A percentile compares a stretch with the other conserved stretches of the same genome.
phyloP scores from a whole-genome alignment of 352 stramenopile genomes.

The Hyaloperonospora arabidopsidis region DNA sequence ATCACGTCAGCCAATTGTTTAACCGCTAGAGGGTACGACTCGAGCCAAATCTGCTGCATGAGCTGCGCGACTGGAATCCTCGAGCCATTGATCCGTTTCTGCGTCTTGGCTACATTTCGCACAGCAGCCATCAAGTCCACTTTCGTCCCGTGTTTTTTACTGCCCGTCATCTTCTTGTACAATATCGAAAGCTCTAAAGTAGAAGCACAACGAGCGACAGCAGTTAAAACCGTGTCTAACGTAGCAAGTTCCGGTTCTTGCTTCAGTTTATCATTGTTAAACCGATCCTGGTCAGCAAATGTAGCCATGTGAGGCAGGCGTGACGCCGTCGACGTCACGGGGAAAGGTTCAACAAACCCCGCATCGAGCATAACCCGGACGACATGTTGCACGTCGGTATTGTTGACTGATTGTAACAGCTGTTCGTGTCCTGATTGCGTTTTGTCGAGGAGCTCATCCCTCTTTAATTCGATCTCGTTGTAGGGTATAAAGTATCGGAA shows the following conservation, averaged over 20 bases:
- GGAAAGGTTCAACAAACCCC: slow-evolving; percentile 33
- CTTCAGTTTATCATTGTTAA: too few relatives aligned
- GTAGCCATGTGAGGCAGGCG: slow-evolving; percentile 2
- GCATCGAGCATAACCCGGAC: slow-evolving; percentile 35
- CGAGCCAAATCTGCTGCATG: slow-evolving; percentile 54
- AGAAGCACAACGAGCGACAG: slow-evolving; percentile 46
- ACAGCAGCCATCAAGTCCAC: slow-evolving; percentile 34
- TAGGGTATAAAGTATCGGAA: slow-evolving; percentile 42
- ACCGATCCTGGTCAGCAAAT: slow-evolving; percentile 1
- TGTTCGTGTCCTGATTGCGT: slow-evolving; percentile 9
- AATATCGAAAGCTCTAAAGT: slow-evolving; percentile 38
- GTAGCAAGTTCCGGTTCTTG: slow-evolving; percentile 6
- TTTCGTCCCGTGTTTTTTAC: slow-evolving; percentile 38
- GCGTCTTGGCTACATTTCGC: slow-evolving; percentile 41
- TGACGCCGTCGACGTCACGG: slow-evolving; percentile 1
- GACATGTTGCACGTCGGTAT: slow-evolving; percentile 34
- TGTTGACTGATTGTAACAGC: slow-evolving; percentile 9
- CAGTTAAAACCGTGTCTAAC: slow-evolving; percentile 34
- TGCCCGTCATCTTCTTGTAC: slow-evolving; percentile 52
- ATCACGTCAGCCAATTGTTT: slow-evolving; percentile 39
- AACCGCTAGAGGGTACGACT: slow-evolving; percentile 30
- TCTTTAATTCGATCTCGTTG: slow-evolving; percentile 4
- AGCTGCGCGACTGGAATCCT: slow-evolving; percentile 50
- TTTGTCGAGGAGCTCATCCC: too few relatives aligned
- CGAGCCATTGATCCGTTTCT: slow-evolving; percentile 65